Evolutionary conservation across 768 basidiomycete genomes (phyloP), one percentile per base, ranked within the genome.

Genomic region (Tulasnella calospora): DNA sequence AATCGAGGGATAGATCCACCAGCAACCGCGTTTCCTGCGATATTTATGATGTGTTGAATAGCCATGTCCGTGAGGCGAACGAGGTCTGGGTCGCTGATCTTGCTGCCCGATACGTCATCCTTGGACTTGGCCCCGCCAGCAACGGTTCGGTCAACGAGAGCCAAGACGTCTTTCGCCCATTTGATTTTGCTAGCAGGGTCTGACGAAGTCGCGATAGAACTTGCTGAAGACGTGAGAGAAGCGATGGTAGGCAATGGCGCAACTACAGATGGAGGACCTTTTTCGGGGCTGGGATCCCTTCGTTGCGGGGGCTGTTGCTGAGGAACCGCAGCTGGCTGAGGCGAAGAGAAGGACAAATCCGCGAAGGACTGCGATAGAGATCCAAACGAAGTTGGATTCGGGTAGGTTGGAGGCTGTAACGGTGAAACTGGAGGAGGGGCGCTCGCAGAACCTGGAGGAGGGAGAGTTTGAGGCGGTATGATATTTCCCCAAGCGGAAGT

Each of bases 81-180:
- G 21, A 96, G 88, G 5, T 87, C 86, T 0, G 89, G 87, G 81
- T 95, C 90, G 17, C 86, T 82, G 79, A 92, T 89, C 46, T 86
- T 83, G 23, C 87, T 40, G 33, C 84, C 82, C 0, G 88, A 81
- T 0, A 86, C 84, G 1, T 86, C 84, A 61, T 90, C 89, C 10
- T 81, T 80, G 10, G 81, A 74, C 27, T 81, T 70, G 23, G 85
- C 13, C 40, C 40, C 3, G 8, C 86, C 84, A 23, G 82, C 80
- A 72, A 87, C 85, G 0, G 87, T 85, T 75, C 90, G 88, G 74
- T 96, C 92, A 76, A 94, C 89, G 78, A 96, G 89, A 81, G 90
- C 89, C 78, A 96, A 84, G 77, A 96, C 92, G 80, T 97, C 94
- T 72, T 93, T 87, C 21, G 90, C 89, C 95, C 95, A 98, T 36